Evolutionary conservation across 1,139 yeast species (phyloP).

Genomic region (Scheffersomyces titani): DNA sequence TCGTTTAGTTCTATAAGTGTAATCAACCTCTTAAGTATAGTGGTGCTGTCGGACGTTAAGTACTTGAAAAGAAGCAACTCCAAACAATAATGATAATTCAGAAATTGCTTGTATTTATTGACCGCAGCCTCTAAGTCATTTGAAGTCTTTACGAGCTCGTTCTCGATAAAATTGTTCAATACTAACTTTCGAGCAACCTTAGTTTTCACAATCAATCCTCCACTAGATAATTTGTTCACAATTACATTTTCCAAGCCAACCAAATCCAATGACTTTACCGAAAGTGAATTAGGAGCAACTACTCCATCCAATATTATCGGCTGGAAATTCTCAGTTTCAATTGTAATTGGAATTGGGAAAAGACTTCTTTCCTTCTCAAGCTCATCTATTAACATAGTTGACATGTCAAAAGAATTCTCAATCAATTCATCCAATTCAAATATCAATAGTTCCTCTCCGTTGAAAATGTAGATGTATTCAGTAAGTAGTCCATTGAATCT

Average conservation of each 20-base stretch:
- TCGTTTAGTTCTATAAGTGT: slow-evolving; percentile 30
- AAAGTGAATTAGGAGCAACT: slow-evolving; percentile 5
- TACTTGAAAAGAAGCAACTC: slow-evolving; percentile 41
- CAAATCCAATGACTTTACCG: slow-evolving; percentile 23
- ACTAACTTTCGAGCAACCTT: slow-evolving; percentile 34
- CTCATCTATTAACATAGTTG: slow-evolving; percentile 19
- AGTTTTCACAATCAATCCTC: slow-evolving; percentile 24
- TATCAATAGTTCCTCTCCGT: slow-evolving; percentile 30
- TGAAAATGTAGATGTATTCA: slow-evolving; percentile 28
- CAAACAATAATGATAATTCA: slow-evolving; percentile 39
- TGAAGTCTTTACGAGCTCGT: slow-evolving; percentile 27
- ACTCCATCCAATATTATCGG: slow-evolving; percentile 27
- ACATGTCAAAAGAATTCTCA: slow-evolving; percentile 22
- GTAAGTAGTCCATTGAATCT: slow-evolving; percentile 16
- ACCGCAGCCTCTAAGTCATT: slow-evolving; percentile 15
- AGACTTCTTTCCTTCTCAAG: slow-evolving; percentile 15
- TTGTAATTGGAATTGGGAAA: slow-evolving; percentile 26
- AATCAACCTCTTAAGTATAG: slow-evolving; percentile 24
- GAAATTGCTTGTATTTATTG: slow-evolving; percentile 28
- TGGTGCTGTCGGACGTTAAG: slow-evolving; percentile 21
- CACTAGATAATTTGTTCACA: slow-evolving; percentile 16
- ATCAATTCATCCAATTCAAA: slow-evolving; percentile 34
- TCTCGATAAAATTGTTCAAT: slow-evolving; percentile 40
- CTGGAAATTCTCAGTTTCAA: slow-evolving; percentile 29
- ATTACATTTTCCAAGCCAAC: slow-evolving; percentile 35